Evolutionary conservation across 345 rosid species (phyloP).

Genomic region (Euphorbia tirucalli): DNA sequence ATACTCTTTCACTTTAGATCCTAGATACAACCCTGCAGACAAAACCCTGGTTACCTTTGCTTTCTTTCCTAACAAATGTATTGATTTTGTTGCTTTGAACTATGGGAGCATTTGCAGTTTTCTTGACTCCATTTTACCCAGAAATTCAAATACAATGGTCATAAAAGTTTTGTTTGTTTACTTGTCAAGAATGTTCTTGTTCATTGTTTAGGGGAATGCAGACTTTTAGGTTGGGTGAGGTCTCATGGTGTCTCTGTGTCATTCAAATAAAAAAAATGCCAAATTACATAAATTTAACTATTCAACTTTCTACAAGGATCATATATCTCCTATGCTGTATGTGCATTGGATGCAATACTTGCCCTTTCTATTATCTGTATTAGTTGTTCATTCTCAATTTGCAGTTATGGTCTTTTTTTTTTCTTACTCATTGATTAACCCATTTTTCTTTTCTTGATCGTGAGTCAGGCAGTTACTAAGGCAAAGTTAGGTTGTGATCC

Average conservation of each 20-base stretch:
- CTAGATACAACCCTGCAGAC: not conserved
- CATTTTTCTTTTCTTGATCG: conserved; percentile 20
- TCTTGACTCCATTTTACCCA: not conserved
- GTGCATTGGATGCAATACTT: not conserved
- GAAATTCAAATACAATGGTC: not conserved
- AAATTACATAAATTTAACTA: not conserved
- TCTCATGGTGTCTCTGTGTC: not conserved
- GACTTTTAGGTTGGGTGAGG: not conserved
- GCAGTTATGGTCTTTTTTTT: conserved; percentile 11
- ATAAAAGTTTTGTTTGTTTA: not conserved
- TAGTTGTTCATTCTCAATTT: conserved; percentile 2
- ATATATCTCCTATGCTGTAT: not conserved
- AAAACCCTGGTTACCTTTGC: not conserved
- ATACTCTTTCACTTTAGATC: not conserved
- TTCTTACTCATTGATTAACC: not conserved
- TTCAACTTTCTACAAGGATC: not conserved
- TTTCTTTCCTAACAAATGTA: not conserved
- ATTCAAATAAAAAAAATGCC: not conserved
- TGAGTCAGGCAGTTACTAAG: conserved; percentile 84
- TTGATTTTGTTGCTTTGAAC: not conserved
- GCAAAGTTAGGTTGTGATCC: conserved; percentile 98
- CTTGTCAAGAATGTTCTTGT: not conserved
- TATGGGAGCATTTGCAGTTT: not conserved
- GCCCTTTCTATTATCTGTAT: not conserved
- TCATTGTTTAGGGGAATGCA: not conserved